phyloP scores from a whole-genome alignment of 306 rosid genomes.

The Dryas drummondii region DNA sequence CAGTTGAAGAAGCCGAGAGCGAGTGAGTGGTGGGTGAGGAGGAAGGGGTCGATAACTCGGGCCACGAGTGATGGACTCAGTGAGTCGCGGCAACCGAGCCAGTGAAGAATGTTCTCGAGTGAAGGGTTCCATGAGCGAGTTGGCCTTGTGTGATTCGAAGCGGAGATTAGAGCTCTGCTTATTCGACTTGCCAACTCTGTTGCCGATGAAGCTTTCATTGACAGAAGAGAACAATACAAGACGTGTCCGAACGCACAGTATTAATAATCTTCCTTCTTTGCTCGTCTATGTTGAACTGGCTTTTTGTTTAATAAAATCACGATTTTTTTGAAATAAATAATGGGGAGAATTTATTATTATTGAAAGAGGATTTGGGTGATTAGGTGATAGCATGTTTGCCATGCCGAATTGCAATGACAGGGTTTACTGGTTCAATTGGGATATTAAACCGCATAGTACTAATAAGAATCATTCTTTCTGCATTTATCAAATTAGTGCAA shows the following conservation, averaged over 20 bases:
- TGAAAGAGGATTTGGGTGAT: no score
- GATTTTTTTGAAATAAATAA: no score
- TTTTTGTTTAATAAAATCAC: no score
- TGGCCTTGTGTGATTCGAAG: conserved; percentile 50
- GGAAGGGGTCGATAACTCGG: conserved; percentile 79
- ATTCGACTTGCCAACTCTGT: conserved; percentile 54
- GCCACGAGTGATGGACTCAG: conserved; percentile 72
- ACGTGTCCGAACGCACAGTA: neutral
- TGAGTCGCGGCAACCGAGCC: conserved; percentile 53
- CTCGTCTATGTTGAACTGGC: no score
- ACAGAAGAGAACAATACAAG: neutral
- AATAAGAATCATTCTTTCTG: no score
- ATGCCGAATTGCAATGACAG: no score
- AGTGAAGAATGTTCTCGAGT: conserved; percentile 64
- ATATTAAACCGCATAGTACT: no score
- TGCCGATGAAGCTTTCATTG: conserved; percentile 39
- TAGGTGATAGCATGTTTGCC: no score
- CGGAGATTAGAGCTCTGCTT: conserved; percentile 60
- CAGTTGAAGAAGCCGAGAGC: conserved; percentile 93
- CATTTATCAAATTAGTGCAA: no score
- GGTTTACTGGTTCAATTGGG: no score
- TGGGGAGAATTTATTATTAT: no score
- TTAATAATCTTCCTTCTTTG: neutral
- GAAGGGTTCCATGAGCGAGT: conserved; percentile 67
- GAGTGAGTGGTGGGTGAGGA: conserved; percentile 70